Evolutionary conservation across 805 yeast genomes (phyloP).

Genomic region (Yamadazyma takamatsuzukensis): DNA sequence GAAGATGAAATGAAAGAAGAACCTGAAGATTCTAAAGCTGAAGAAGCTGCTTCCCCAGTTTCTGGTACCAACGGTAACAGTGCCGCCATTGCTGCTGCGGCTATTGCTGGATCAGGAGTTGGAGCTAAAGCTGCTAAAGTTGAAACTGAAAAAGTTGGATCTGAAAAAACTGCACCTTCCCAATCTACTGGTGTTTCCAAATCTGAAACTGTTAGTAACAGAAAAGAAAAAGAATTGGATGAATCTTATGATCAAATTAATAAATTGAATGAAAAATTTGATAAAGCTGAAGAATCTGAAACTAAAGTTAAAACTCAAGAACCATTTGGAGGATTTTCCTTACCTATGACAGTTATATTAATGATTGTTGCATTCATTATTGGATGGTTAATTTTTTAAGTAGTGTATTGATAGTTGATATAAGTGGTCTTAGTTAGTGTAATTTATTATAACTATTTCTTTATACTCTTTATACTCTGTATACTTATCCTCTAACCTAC

Average conservation of each 20-base stretch:
- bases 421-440: background rate
- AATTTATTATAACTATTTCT: background rate
- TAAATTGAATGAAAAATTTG: conserved; percentile 27
- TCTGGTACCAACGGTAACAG: conserved; percentile 6
- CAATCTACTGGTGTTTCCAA: conserved; percentile 7
- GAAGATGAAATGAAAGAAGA: conserved; percentile 9
- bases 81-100: conserved; percentile 17
- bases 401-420: background rate
- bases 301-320: conserved; percentile 18
- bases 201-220: conserved; percentile 11
- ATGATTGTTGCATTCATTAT: conserved; percentile 52
- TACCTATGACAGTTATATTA: conserved; percentile 49
- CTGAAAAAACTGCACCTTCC: background rate
- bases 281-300: conserved; percentile 1
- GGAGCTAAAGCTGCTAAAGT: conserved; percentile 10
- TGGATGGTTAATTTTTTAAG: conserved; percentile 68
- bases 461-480: no score
- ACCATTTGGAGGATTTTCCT: conserved; percentile 47
- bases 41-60: conserved; percentile 12
- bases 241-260: conserved; percentile 41
- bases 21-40: background rate
- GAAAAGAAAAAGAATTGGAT: conserved; percentile 25
- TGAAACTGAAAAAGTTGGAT: conserved; percentile 12
- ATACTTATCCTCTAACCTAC: conserved; percentile 1
- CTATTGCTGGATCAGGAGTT: conserved; percentile 11